phyloP scores from a whole-genome alignment of 2,329 filamentous ascomycete species.

The Calonectria ilicicola region DNA sequence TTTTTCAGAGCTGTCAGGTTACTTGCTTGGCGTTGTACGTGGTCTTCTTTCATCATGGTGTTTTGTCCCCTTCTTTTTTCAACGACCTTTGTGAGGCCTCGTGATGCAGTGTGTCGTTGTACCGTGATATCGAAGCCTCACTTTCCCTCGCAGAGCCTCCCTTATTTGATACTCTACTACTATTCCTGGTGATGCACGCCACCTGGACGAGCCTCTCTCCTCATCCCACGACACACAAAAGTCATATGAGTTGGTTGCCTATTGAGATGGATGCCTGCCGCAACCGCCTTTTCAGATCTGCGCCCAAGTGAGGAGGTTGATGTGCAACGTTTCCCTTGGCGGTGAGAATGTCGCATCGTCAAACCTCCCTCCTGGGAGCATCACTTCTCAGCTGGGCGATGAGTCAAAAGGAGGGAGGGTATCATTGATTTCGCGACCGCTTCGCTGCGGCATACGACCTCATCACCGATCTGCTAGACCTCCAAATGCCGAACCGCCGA shows the following conservation, averaged over 20 bases:
- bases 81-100: neutral
- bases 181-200: neutral
- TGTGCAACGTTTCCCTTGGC: neutral
- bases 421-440: conserved; percentile 5
- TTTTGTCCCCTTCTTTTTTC: neutral
- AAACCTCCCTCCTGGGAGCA: neutral
- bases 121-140: neutral
- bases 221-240: neutral
- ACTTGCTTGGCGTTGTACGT: neutral
- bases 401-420: neutral
- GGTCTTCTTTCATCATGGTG: neutral
- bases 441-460: neutral
- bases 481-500: neutral
- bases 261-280: neutral
- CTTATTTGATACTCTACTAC: neutral
- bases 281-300: neutral
- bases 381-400: neutral
- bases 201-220: neutral
- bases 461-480: neutral
- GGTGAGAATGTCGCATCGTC: conserved; percentile 11
- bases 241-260: neutral
- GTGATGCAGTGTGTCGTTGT: neutral
- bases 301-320: neutral
- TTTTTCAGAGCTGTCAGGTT: neutral
- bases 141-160: neutral